Evolutionary conservation across 805 yeast genomes (phyloP), one percentile per base, ranked within the genome.

Genomic region (Wickerhamomyces xylosicus): DNA sequence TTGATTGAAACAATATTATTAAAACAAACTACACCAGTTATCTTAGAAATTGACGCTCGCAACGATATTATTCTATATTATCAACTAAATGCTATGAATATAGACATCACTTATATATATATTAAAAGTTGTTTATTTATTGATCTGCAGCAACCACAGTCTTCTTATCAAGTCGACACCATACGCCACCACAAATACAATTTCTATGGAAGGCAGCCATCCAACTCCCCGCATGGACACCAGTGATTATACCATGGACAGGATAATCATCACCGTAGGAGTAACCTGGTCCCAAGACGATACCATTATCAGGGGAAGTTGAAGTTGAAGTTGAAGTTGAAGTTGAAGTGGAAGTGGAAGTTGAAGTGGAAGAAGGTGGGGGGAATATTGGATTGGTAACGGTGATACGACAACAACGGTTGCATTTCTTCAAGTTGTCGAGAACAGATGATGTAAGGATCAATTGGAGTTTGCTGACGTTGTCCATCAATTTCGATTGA

Each of bases 181-280:
- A 82, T 4, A 77, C 69, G 31, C 85, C 82, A 0, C 92, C 92
- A 57, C 95, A 84, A 28, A 83, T 62, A 58, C 95, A 84, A 19
- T 74, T 74, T 44, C 87, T 64, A 47, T 80, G 87, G 54, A 76
- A 79, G 1, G 80, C 78, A 61, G 75, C 64, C 1, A 81, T 71
- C 82, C 85, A 72, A 35, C 47, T 54, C n/a, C 48, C 46, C 3
- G 47, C 40, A 57, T 50, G 9, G 63, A 68, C 27, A 63, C 45
- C 42, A 2, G 48, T 39, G 3, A 37, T 19, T 11, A 39, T 36
- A 5, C 49, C 45, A 37, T 48, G 31, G 10, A 50, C 36, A 27
- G 38, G 41, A 4, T 64, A 60, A 22, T 56, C 59, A 11, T 59
- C 63, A 19, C 33, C 20, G 13, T 31, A 31, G 6, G 33, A 31